Evolutionary conservation across 176 grass and related monocot species (phyloP).

Genomic region (Triticum timopheevii): DNA sequence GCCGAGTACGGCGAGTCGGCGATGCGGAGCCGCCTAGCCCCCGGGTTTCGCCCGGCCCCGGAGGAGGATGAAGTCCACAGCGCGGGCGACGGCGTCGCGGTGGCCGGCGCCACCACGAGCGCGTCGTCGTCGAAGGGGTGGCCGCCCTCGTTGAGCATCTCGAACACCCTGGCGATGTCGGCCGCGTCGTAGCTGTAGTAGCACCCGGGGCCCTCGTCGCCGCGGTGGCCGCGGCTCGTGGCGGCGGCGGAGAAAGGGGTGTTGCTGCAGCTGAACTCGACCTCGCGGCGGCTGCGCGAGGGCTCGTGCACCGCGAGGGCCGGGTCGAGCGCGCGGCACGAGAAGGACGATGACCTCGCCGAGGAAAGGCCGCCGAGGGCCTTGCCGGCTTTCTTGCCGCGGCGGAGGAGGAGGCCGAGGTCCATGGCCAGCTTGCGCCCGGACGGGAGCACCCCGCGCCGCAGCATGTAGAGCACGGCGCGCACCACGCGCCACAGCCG

Average conservation of each 20-base stretch:
- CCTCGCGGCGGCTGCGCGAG: constrained; percentile 43
- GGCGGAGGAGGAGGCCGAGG: constrained; percentile 65
- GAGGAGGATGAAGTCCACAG: background rate
- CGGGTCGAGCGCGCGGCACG: constrained; percentile 42
- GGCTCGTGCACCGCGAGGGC: constrained; percentile 48
- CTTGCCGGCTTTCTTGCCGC: constrained; percentile 74
- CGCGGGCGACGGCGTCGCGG: constrained; percentile 25
- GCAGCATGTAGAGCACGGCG: constrained; percentile 78
- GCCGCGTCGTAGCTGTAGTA: constrained; percentile 57
- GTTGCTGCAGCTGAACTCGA: constrained; percentile 96
- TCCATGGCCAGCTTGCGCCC: constrained; percentile 84
- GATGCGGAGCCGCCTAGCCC: constrained; percentile 30
- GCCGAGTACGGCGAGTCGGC: constrained; percentile 45
- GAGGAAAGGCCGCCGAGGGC: constrained; percentile 45
- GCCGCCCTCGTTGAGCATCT: constrained; percentile 45
- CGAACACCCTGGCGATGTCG: constrained; percentile 65
- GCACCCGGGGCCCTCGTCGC: background rate
- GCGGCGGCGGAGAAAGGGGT: constrained; percentile 47
- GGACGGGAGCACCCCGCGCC: constrained; percentile 40
- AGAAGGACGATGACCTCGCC: constrained; percentile 13
- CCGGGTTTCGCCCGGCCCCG: no score
- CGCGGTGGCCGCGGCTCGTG: background rate
- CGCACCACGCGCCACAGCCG: constrained; percentile 70
- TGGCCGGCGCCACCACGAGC: background rate
- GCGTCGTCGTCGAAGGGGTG: constrained; percentile 17